Conservation (phyloP, 2,329 filamentous ascomycete species). For the Ceratocystis ficicola region DNA sequence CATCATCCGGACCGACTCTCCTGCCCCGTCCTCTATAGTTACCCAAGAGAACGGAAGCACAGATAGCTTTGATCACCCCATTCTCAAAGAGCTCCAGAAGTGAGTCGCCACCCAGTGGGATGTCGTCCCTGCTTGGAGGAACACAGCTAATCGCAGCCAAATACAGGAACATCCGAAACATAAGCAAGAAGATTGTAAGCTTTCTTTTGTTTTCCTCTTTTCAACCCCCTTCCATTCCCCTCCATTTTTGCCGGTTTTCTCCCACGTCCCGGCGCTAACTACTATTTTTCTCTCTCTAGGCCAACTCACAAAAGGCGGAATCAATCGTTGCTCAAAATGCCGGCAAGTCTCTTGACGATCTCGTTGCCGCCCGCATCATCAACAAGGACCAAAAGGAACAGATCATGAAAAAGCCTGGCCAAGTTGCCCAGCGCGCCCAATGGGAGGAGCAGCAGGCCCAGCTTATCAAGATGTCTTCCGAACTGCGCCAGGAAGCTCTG, state of each 20-base stretch:
- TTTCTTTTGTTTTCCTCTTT: constrained; percentile 24
- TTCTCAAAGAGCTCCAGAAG: constrained; percentile 86
- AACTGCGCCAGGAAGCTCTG: constrained; percentile 51
- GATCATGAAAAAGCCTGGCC: constrained; percentile 61
- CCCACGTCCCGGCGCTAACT: neutral
- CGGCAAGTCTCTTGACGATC: constrained; percentile 58
- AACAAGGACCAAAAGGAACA: constrained; percentile 70
- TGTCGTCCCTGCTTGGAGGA: neutral
- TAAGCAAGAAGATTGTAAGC: constrained; percentile 86
- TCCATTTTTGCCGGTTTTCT: neutral
- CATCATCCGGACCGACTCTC: constrained; percentile 46
- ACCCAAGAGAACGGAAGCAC: constrained; percentile 43
- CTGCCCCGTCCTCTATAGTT: constrained; percentile 40
- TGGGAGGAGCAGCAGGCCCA: constrained; percentile 62
- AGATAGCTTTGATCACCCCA: constrained; percentile 56
- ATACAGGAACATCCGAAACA: constrained; percentile 70
- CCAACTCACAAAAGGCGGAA: constrained; percentile 61
- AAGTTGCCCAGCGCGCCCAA: constrained; percentile 55
- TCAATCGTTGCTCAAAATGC: constrained; percentile 55
- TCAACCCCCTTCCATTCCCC: neutral
- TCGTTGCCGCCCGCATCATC: constrained; percentile 60
- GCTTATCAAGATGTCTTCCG: constrained; percentile 63
- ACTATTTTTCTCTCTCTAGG: constrained; percentile 32
- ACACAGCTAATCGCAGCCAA: constrained; percentile 22
- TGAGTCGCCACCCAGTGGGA: constrained; percentile 35